Evolutionary conservation across 805 yeast genomes (phyloP), one percentile per base, ranked within the genome.

Genomic region (Yamadazyma olivae): DNA sequence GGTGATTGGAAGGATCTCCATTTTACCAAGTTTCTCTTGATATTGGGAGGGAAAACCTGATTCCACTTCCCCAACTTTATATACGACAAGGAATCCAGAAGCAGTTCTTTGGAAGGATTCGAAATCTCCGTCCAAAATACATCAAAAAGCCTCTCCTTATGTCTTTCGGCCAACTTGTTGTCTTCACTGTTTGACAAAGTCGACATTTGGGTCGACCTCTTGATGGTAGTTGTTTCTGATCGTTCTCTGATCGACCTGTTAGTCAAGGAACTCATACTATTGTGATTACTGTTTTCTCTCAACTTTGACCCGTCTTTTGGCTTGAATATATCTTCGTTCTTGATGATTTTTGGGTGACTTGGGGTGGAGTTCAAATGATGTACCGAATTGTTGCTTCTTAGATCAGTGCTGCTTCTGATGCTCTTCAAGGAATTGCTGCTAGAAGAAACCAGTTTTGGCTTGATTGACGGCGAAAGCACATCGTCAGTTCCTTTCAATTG

Each of bases 1-100:
- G 99, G 99, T 0, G 96, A 79, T 10, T 89, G 82, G 35, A 95
- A 70, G 0, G 98, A 90, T 35, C 87, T 76, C 99, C 99, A 93
- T 53, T 90, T 90, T 33, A 90, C 81, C 12, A 81, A 66, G 48
- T 77, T 75, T 36, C 85, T 67, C 35, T 74, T 77, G 12, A 81
- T 78, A 28, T 76, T 74, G 10, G 74, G 73, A 0, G 98, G 96
- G 48, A 87, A 87, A 1, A 89, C 95, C 58, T 84, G 88, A 38
- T 81, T 81, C 99, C 99, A 93, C 39, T 95, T 74, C 5, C 95
- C 91, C 30, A 77, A 79, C n/a, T 79, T 71, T 6, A 80, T 63
- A 38, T 76, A 71, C 8, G 74, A 71, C 12, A 81, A 62, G 6
- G 77, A 61, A 33, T 77, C 81, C 2, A 71, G 62, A 21, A 73